Evolutionary conservation across 2,329 filamentous ascomycete species (phyloP).

Genomic region (Xylaria sp.): DNA sequence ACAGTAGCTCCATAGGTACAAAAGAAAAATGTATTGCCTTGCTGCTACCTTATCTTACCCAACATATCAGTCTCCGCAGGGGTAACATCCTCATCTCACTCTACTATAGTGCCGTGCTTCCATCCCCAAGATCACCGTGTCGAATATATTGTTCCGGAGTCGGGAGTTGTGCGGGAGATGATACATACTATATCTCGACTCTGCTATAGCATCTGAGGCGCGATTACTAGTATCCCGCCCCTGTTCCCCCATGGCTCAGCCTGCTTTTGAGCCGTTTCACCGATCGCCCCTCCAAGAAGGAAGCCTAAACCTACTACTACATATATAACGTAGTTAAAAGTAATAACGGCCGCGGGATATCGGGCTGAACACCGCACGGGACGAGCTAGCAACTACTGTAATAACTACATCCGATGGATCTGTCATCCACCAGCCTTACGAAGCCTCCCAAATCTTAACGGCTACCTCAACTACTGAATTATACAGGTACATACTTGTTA

Average conservation of each 20-base stretch:
- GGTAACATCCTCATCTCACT: not conserved
- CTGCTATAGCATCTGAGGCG: not conserved
- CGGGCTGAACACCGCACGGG: not conserved
- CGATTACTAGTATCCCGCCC: not conserved
- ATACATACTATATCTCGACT: not conserved
- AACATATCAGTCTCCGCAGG: too few relatives aligned
- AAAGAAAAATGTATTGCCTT: not conserved
- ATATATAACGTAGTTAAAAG: not conserved
- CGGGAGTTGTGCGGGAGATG: not conserved
- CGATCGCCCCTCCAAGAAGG: not conserved
- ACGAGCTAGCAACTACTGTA: not conserved
- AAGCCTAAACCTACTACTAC: not conserved
- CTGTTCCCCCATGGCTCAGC: not conserved
- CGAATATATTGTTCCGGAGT: not conserved
- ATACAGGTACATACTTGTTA: constrained; percentile 4
- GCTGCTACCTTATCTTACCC: not conserved
- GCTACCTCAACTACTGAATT: not conserved
- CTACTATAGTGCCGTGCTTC: not conserved
- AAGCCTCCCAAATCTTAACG: not conserved
- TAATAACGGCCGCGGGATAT: not conserved
- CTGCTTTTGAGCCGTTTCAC: not conserved
- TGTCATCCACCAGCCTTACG: not conserved
- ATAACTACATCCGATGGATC: not conserved
- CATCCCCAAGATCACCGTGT: not conserved
- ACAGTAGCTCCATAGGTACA: not conserved